A percentile compares a stretch with the other conserved stretches of the same genome.
Conservation (phyloP, 2,329 filamentous ascomycete genomes). For the Madurella mycetomatis region DNA sequence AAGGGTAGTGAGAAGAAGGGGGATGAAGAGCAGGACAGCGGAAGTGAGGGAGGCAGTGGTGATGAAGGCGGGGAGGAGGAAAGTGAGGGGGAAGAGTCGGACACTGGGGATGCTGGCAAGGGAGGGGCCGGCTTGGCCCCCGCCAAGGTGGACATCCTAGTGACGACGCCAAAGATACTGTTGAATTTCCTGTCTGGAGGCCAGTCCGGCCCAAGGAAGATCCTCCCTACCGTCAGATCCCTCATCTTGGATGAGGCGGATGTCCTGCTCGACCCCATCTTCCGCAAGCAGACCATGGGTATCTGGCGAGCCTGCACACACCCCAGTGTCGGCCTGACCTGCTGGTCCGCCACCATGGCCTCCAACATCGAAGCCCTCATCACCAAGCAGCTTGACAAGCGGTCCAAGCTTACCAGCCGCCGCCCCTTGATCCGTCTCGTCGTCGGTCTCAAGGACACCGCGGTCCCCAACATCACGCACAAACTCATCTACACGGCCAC, state of each 20-base stretch:
- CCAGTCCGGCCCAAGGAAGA: conserved; percentile 41
- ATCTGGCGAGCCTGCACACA: conserved; percentile 79
- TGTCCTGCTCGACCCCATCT: conserved; percentile 85
- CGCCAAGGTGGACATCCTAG: conserved; percentile 72
- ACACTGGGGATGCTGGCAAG: conserved; percentile 14
- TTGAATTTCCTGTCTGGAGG: conserved; percentile 62
- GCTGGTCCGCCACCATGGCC: conserved; percentile 97
- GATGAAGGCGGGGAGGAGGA: conserved; percentile 8
- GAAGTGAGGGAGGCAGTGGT: conserved; percentile 4
- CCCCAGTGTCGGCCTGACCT: conserved; percentile 64
- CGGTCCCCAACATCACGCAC: conserved; percentile 87
- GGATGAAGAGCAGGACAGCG: not conserved
- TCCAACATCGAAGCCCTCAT: conserved; percentile 83
- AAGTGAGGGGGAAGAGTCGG: conserved; percentile 10
- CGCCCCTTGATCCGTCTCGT: conserved; percentile 73
- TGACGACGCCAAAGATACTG: conserved; percentile 74
- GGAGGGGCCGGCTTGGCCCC: conserved; percentile 38
- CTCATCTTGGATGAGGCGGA: conserved; percentile 92
- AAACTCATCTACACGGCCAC: conserved; percentile 86
- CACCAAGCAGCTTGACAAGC: conserved; percentile 59
- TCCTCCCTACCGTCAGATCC: conserved; percentile 63
- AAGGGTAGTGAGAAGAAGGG: conserved; percentile 1
- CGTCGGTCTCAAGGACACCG: conserved; percentile 93
- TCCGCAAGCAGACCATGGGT: conserved; percentile 79
- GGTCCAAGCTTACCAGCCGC: conserved; percentile 47